These are phyloP conservation scores for Lagenidium sp. DNA, from an alignment of 352 stramenopile species.

Conservation along the genomic window DNA sequence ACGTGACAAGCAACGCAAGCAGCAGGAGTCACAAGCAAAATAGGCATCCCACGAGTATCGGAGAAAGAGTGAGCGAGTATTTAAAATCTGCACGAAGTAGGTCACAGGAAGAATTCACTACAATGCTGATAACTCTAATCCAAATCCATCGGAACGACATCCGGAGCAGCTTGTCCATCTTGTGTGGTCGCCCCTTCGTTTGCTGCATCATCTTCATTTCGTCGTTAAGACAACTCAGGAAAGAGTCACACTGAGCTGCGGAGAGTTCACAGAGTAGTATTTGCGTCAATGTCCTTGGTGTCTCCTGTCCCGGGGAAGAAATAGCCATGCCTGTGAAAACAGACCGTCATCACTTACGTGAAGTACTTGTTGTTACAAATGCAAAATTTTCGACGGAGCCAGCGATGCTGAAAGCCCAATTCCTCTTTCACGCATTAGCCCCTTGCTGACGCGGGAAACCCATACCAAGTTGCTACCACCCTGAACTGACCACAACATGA, in stretches of 20 bases:
- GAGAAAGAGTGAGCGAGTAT: not conserved
- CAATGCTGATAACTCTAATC: slow-evolving; percentile 27
- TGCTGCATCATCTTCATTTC: slow-evolving; percentile 33
- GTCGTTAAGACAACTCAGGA: slow-evolving; percentile 32
- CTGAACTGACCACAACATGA: too few relatives aligned
- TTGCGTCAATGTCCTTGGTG: slow-evolving; percentile 91
- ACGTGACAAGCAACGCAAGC: slow-evolving; percentile 63
- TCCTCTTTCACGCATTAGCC: too few relatives aligned
- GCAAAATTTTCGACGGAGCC: too few relatives aligned
- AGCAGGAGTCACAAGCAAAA: slow-evolving; percentile 28
- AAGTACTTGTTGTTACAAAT: not conserved
- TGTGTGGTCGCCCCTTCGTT: slow-evolving; percentile 16
- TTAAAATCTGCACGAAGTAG: not conserved
- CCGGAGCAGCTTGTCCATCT: slow-evolving; percentile 37
- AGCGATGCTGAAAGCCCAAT: too few relatives aligned
- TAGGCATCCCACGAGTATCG: not conserved
- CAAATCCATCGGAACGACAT: slow-evolving; percentile 71
- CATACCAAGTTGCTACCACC: too few relatives aligned
- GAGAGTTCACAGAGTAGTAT: slow-evolving; percentile 96
- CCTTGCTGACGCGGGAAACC: too few relatives aligned
- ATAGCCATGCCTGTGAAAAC: slow-evolving; percentile 99
- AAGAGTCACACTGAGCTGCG: slow-evolving; percentile 88
- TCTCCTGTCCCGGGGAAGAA: slow-evolving; percentile 98
- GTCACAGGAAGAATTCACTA: too few relatives aligned
- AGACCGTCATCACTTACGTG: slow-evolving; percentile 96